Base-by-base conservation (phyloP, 306 rosid genomes). In the Cicer bijugum region DNA sequence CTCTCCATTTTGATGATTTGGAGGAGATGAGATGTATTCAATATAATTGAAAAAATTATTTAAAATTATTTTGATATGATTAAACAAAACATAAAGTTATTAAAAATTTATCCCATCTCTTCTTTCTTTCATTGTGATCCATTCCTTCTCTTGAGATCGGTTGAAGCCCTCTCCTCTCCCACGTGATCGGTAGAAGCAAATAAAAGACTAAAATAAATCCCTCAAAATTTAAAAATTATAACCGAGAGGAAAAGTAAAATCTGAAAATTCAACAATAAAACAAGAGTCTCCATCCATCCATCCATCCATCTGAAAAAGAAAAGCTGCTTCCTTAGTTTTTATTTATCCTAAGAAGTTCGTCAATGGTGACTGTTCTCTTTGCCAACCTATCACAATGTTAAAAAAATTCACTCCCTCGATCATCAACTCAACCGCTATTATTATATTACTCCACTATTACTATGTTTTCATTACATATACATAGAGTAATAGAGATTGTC, bases 331-430 rank as follows among this genome's bases (percentile, higher is more conserved):
- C n/a, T 9, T 9, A n/a, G 4, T 28, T 28, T 28, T 60, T 37
- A 28, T 48, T 48, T 0, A 48, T 71, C 62, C 46, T 16, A 50
- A 11, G 33, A 28, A 28, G 45, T 44, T 77, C 66, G 81, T 81
- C 83, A 65, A 75, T 52, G 77, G 81, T 46, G 83, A 75, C 85
- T 84, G 74, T 83, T 75, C 74, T 70, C 43, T 74, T 60, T 57
- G 5, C 16, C 57, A 84, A n/a, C 88, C 85, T 78, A 84, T 84
- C 83, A 43, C 56, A 75, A 12, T 45, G 14, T 77, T 40, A 28
- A 28, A 28, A 28, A 28, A 28, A 2, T 3, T 28, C 33, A 28
- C 33, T 28, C 33, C 33, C 33, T 28, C 33, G 33, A 28, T 28
- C 33, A 4, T 28, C 33, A 28, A 28, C 33, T 28, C 33, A 28